phyloP scores from a whole-genome alignment of 1,284 basidiomycete species.

The Irpex sp. region DNA sequence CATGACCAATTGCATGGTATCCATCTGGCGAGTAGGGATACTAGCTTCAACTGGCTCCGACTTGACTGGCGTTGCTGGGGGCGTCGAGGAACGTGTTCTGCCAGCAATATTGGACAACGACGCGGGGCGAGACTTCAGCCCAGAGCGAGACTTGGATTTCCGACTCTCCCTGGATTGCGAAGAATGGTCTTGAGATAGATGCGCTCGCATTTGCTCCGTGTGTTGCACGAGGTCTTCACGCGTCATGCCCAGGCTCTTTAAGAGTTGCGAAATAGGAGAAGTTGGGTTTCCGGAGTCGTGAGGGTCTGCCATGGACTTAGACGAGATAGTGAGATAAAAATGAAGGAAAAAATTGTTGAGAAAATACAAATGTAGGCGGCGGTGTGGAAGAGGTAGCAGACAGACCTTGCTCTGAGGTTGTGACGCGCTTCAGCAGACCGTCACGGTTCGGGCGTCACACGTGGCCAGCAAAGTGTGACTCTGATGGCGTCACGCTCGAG shows the following conservation, averaged over 20 bases:
- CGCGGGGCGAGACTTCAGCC: slow-evolving; percentile 41
- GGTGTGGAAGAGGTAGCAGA: neutral
- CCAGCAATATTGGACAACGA: slow-evolving; percentile 45
- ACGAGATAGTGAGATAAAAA: neutral
- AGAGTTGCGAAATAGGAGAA: slow-evolving; percentile 62
- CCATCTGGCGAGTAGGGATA: slow-evolving; percentile 48
- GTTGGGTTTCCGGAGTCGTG: slow-evolving; percentile 18
- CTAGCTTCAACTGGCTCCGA: slow-evolving; percentile 48
- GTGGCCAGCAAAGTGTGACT: neutral
- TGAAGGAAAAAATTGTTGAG: slow-evolving; percentile 1
- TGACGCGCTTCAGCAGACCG: neutral
- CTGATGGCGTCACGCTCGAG: neutral
- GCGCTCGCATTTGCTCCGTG: slow-evolving; percentile 71
- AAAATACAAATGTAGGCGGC: slow-evolving; percentile 3
- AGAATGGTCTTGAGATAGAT: slow-evolving; percentile 40
- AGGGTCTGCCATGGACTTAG: slow-evolving; percentile 15
- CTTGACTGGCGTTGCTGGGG: slow-evolving; percentile 58
- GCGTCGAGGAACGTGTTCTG: slow-evolving; percentile 30
- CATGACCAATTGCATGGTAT: slow-evolving; percentile 71
- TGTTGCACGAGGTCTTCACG: slow-evolving; percentile 64
- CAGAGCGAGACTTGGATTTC: slow-evolving; percentile 27
- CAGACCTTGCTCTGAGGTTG: neutral
- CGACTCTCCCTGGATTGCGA: slow-evolving; percentile 27
- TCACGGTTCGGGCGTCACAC: neutral
- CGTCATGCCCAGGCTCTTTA: slow-evolving; percentile 64